These are phyloP conservation scores for Paecilomyces sp. DNA, from an alignment of 2,329 filamentous ascomycete genomes.

Conservation along the genomic window DNA sequence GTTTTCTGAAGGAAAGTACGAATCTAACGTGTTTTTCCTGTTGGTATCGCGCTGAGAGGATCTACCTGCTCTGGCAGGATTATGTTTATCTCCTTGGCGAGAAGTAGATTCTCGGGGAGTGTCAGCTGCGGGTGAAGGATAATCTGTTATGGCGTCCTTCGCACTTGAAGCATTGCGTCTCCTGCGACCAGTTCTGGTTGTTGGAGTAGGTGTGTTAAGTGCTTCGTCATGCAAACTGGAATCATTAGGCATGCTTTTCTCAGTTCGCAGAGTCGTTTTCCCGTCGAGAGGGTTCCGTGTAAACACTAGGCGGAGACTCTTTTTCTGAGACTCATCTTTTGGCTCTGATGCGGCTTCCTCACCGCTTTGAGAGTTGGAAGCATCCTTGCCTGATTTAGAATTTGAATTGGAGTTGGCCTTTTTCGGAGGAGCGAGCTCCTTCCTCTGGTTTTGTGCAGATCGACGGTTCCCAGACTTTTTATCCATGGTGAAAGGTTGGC, in stretches of 20 bases:
- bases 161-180: neutral
- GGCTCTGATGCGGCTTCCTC: neutral
- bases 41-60: neutral
- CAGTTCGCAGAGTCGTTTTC: neutral
- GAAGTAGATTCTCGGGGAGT: neutral
- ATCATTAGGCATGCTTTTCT: neutral
- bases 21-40: neutral
- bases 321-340: neutral
- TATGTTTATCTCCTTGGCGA: neutral
- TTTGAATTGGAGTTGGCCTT: neutral
- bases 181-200: neutral
- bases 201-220: neutral
- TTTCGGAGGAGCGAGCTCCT: neutral
- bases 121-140: neutral
- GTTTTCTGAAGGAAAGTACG: conserved; percentile 1
- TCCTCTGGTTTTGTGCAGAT: neutral
- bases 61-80: neutral
- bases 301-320: neutral
- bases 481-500: neutral
- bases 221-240: neutral
- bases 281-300: neutral
- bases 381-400: neutral
- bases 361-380: neutral
- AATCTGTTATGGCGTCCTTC: neutral
- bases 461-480: neutral